A percentile compares a stretch with the other conserved stretches of the same genome.
phyloP scores from a whole-genome alignment of 2,329 filamentous ascomycete genomes.

The Fusarium beomiforme region DNA sequence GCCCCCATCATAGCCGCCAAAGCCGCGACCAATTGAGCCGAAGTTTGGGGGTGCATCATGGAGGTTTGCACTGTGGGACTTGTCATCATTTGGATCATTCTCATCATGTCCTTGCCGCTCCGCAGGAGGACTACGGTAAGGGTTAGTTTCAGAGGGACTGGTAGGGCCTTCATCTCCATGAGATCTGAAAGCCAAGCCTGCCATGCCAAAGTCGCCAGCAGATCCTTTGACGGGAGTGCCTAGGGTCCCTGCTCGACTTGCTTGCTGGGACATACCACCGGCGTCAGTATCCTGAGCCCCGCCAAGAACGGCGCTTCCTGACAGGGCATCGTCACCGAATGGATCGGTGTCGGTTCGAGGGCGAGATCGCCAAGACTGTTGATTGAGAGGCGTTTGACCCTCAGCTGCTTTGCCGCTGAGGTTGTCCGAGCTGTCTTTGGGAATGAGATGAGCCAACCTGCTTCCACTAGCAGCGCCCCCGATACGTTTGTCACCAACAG shows the following conservation, averaged over 20 bases:
- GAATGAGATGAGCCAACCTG: slow-evolving; percentile 85
- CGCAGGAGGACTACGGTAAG: slow-evolving; percentile 89
- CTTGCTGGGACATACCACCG: slow-evolving; percentile 40
- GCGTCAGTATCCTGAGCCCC: slow-evolving; percentile 76
- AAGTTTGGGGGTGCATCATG: slow-evolving; percentile 60
- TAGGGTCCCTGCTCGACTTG: slow-evolving; percentile 53
- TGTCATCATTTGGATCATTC: slow-evolving; percentile 63
- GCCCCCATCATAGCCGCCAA: slow-evolving; percentile 71
- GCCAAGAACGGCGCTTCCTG: slow-evolving; percentile 77
- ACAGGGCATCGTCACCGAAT: slow-evolving; percentile 73
- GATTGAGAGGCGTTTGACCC: slow-evolving; percentile 52
- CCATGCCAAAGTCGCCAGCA: slow-evolving; percentile 70
- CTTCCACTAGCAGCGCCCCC: slow-evolving; percentile 79
- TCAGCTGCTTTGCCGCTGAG: slow-evolving; percentile 62
- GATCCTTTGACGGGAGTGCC: slow-evolving; percentile 66
- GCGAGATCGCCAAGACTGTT: slow-evolving; percentile 66
- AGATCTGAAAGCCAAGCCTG: slow-evolving; percentile 66
- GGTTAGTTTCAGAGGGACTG: slow-evolving; percentile 95
- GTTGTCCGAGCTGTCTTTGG: slow-evolving; percentile 79
- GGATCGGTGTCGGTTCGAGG: slow-evolving; percentile 79
- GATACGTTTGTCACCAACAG: slow-evolving; percentile 77
- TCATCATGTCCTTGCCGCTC: slow-evolving; percentile 75
- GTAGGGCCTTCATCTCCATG: slow-evolving; percentile 75
- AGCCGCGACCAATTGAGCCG: slow-evolving; percentile 64
- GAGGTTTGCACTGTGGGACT: slow-evolving; percentile 54